Percentiles rank a stretch among this genome's conserved stretches.
These are phyloP conservation scores for Sporothrix brunneoviolacea DNA, from an alignment of 2,329 filamentous ascomycete genomes.

Conservation along the genomic window DNA sequence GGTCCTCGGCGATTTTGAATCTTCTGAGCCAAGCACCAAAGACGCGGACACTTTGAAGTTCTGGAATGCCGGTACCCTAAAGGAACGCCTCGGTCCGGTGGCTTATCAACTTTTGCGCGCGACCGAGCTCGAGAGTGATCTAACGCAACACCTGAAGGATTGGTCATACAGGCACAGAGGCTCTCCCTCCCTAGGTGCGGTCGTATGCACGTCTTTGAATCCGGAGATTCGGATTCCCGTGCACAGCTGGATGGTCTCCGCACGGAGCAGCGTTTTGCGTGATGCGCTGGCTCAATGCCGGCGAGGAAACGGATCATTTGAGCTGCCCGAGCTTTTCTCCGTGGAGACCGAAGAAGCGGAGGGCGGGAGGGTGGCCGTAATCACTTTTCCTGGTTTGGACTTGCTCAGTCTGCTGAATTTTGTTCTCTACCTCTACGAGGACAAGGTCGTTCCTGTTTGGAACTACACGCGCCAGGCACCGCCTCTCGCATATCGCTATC, in stretches of 20 bases:
- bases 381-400: slow-evolving; percentile 66
- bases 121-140: slow-evolving; percentile 58
- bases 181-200: slow-evolving; percentile 29
- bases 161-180: slow-evolving; percentile 31
- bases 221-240: slow-evolving; percentile 70
- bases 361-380: slow-evolving; percentile 36
- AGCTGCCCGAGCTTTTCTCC: slow-evolving; percentile 53
- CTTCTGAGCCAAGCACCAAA: slow-evolving; percentile 31
- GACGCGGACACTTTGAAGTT: slow-evolving; percentile 36
- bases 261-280: slow-evolving; percentile 64
- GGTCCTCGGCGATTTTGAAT: slow-evolving; percentile 56
- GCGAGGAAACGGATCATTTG: slow-evolving; percentile 42
- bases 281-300: slow-evolving; percentile 53
- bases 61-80: slow-evolving; percentile 37
- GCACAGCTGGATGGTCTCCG: slow-evolving; percentile 74
- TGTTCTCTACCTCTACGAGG: slow-evolving; percentile 73
- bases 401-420: slow-evolving; percentile 74
- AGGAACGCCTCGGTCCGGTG: slow-evolving; percentile 45
- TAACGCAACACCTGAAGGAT: slow-evolving; percentile 42
- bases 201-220: slow-evolving; percentile 49
- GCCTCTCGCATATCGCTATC: slow-evolving; percentile 63
- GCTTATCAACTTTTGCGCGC: slow-evolving; percentile 52
- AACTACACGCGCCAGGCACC: slow-evolving; percentile 64
- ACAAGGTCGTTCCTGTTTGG: slow-evolving; percentile 79
- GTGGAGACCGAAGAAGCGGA: slow-evolving; percentile 38